phyloP scores from a whole-genome alignment of 768 basidiomycete genomes.

The Auriscalpium vulgare region DNA sequence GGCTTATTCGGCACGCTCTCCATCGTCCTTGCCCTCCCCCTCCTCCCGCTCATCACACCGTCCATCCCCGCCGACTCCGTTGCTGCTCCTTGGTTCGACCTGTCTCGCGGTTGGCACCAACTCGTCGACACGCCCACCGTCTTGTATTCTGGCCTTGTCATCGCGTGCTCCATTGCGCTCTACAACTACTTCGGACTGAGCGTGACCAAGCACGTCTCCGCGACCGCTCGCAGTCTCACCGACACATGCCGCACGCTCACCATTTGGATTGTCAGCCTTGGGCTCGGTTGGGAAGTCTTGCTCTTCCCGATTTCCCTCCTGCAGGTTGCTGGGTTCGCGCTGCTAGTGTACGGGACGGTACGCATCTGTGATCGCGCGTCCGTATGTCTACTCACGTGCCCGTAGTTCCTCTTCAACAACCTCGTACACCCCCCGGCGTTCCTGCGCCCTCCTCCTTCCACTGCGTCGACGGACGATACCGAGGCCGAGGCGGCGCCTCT shows the following conservation, averaged over 20 bases:
- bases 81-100: conserved; percentile 68
- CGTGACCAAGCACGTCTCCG: conserved; percentile 89
- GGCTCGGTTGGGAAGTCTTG: conserved; percentile 84
- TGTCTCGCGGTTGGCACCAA: conserved; percentile 83
- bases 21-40: conserved; percentile 70
- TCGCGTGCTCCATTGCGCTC: conserved; percentile 42
- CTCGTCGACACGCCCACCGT: conserved; percentile 69
- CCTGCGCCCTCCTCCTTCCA: conserved; percentile 33
- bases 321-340: conserved; percentile 76
- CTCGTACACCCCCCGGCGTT: conserved; percentile 64
- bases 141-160: conserved; percentile 35
- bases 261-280: conserved; percentile 93
- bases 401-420: conserved; percentile 85
- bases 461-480: conserved; percentile 15
- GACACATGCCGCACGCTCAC: conserved; percentile 92
- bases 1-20: conserved; percentile 85
- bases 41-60: conserved; percentile 66
- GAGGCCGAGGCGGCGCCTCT: conserved; percentile 36
- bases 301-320: conserved; percentile 75
- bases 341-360: conserved; percentile 91
- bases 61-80: conserved; percentile 41
- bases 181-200: conserved; percentile 78
- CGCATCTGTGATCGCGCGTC: conserved; percentile 18
- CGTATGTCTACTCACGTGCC: not conserved
- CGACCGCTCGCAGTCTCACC: conserved; percentile 84